Conservation (phyloP, 495 filamentous ascomycete genomes). For the Letharia lupina region DNA sequence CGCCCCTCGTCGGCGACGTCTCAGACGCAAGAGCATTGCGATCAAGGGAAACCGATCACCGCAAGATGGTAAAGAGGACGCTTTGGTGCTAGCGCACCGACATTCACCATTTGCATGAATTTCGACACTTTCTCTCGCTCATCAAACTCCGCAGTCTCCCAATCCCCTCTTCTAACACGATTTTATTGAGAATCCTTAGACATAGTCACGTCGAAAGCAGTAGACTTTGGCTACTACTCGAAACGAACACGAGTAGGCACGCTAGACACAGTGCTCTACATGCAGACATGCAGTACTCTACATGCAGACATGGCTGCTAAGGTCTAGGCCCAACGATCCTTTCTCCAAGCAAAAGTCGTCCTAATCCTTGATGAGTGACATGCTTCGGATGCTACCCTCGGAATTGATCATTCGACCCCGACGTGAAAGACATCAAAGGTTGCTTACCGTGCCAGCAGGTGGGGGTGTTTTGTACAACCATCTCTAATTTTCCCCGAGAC, state of each 20-base stretch:
- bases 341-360: not conserved
- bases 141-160: not conserved
- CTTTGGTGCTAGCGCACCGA: not conserved
- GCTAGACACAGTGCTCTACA: not conserved
- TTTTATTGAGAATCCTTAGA: not conserved
- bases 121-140: not conserved
- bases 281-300: no score
- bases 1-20: no score
- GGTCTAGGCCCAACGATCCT: not conserved
- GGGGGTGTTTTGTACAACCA: conserved; percentile 2
- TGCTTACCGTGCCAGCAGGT: not conserved
- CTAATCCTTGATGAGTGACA: not conserved
- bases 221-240: not conserved
- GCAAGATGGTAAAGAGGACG: not conserved
- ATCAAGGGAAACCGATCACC: no score
- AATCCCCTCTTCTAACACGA: not conserved
- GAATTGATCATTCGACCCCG: not conserved
- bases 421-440: not conserved
- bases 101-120: not conserved
- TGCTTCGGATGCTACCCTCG: not conserved
- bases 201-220: not conserved
- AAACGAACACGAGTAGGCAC: not conserved
- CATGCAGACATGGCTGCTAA: not conserved
- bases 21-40: no score
- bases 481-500: not conserved